A percentile compares a stretch with the other conserved stretches of the same genome.
Conservation (phyloP, 345 rosid species). For the Carallia brachiata region DNA sequence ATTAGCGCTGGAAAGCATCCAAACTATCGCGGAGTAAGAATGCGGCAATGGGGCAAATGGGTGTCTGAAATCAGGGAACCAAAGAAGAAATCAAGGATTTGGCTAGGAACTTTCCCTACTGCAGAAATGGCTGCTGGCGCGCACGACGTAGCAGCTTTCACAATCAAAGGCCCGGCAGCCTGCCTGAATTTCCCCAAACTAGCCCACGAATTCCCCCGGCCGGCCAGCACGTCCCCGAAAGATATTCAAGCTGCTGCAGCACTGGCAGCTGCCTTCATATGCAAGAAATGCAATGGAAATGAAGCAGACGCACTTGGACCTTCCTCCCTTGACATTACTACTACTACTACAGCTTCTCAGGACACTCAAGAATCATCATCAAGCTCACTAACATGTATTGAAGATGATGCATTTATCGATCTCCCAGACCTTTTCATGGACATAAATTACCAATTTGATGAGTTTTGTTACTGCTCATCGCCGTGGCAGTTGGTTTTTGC, state of each 20-base stretch:
- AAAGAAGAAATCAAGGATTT: constrained; percentile 84
- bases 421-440: constrained; percentile 64
- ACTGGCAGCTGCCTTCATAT: constrained; percentile 54
- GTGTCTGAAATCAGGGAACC: constrained; percentile 92
- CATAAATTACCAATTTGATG: constrained; percentile 35
- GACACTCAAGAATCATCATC: constrained; percentile 32
- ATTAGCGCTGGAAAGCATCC: constrained; percentile 35
- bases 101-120: constrained; percentile 85
- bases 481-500: constrained; percentile 28
- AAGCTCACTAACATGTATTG: constrained; percentile 18
- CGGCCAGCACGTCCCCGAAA: constrained; percentile 61
- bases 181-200: constrained; percentile 77
- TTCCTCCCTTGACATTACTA: constrained; percentile 28
- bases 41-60: constrained; percentile 98
- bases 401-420: constrained; percentile 63
- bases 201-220: constrained; percentile 60
- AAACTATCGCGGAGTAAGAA: constrained; percentile 72
- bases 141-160: constrained; percentile 81
- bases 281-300: constrained; percentile 13
- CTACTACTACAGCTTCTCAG: constrained; percentile 16
- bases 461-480: constrained; percentile 38
- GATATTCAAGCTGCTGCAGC: constrained; percentile 88
- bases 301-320: constrained; percentile 1
- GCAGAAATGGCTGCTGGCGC: constrained; percentile 98
- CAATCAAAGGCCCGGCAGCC: constrained; percentile 73